Conservation (phyloP, 176 grass and related monocot species). For the Phoenix dactylifera region DNA sequence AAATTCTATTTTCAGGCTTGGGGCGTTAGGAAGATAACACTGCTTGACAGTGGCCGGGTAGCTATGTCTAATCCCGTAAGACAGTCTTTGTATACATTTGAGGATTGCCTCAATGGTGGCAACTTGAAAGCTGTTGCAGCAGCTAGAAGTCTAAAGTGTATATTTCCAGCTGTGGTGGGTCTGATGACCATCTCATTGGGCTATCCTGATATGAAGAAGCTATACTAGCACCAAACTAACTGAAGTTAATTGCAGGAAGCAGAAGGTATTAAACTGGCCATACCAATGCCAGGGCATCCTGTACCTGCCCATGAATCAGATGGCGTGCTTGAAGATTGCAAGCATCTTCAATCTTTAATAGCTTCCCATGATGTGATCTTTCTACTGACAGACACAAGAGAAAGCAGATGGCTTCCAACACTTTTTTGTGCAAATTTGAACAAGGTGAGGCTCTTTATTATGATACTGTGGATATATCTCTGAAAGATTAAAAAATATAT, state of each 20-base stretch:
- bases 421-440: conserved; percentile 69
- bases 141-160: conserved; percentile 60
- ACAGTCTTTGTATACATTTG: conserved; percentile 77
- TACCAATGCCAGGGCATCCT: conserved; percentile 95
- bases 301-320: conserved; percentile 55
- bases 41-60: conserved; percentile 58
- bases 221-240: not conserved
- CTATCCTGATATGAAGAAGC: too few species aligned
- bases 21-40: conserved; percentile 78
- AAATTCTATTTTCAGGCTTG: conserved; percentile 53
- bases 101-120: conserved; percentile 63
- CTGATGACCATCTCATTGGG: not conserved
- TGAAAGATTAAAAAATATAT: not conserved
- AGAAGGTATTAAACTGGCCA: conserved; percentile 66
- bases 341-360: conserved; percentile 46
- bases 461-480: not conserved
- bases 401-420: conserved; percentile 94
- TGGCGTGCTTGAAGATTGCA: conserved; percentile 47
- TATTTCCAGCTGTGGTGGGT: conserved; percentile 73
- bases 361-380: conserved; percentile 77
- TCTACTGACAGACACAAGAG: conserved; percentile 89
- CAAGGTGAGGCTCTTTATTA: conserved; percentile 40
- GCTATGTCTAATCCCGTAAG: conserved; percentile 62
- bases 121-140: conserved; percentile 63
- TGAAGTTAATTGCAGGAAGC: conserved; percentile 45